Evolutionary conservation across 768 basidiomycete species (phyloP).

Genomic region (Mycena polygramma): DNA sequence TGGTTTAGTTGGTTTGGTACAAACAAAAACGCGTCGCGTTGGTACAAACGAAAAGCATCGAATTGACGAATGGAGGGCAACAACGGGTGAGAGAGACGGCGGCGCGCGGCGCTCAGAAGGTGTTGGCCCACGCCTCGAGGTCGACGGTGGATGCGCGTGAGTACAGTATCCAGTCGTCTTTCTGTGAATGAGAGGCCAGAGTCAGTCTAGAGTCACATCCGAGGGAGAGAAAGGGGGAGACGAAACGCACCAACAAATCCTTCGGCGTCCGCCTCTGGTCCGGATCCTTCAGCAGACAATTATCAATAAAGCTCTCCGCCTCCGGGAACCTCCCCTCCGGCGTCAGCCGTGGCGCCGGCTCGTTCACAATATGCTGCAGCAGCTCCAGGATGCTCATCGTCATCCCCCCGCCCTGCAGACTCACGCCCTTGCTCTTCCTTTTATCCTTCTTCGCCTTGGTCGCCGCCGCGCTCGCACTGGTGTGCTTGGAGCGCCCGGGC

Average conservation of each 20-base stretch:
- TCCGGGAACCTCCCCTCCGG: conserved; percentile 78
- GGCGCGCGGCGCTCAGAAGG: conserved; percentile 32
- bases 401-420: conserved; percentile 93
- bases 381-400: conserved; percentile 99
- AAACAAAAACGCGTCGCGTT: too few relatives aligned
- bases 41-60: too few relatives aligned
- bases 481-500: background rate
- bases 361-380: conserved; percentile 98
- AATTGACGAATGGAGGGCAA: too few relatives aligned
- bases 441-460: background rate
- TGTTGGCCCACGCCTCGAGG: conserved; percentile 35
- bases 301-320: conserved; percentile 89
- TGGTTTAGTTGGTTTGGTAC: too few relatives aligned
- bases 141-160: conserved; percentile 27
- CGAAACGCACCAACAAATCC: conserved; percentile 77
- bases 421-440: conserved; percentile 91
- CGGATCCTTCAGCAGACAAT: conserved; percentile 93
- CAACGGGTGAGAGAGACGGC: too few relatives aligned
- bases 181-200: background rate
- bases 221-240: too few relatives aligned
- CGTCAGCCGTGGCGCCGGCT: conserved; percentile 91
- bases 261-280: conserved; percentile 87
- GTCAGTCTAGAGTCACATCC: too few relatives aligned
- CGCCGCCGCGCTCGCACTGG: too few relatives aligned
- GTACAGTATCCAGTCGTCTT: conserved; percentile 35